Evolutionary conservation across 371 early-diverging fungal species (phyloP).

Genomic region (Mucor lusitanicus): DNA sequence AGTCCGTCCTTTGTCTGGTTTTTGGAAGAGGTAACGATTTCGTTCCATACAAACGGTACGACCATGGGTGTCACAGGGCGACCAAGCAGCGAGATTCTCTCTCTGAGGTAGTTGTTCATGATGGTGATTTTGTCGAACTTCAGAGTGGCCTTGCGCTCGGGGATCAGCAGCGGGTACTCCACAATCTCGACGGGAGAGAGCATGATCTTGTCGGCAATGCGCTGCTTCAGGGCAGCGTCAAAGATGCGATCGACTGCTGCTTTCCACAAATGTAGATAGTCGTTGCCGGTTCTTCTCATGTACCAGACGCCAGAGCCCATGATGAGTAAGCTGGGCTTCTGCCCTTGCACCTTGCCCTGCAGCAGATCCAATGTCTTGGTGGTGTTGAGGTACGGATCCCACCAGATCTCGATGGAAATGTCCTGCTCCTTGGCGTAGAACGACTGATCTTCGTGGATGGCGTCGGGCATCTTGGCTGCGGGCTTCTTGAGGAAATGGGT

Average conservation of each 20-base stretch:
- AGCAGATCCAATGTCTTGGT: conserved; percentile 39
- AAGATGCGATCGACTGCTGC: conserved; percentile 45
- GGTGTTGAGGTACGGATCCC: conserved; percentile 68
- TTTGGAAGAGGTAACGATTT: conserved; percentile 36
- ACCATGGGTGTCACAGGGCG: conserved; percentile 34
- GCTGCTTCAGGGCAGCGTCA: conserved; percentile 19
- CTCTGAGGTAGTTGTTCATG: conserved; percentile 59
- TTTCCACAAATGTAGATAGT: conserved; percentile 50
- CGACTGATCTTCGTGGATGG: conserved; percentile 40
- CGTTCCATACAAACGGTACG: conserved; percentile 56
- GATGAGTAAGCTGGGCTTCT: conserved; percentile 49
- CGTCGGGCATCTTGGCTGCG: conserved; percentile 25
- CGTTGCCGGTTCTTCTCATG: conserved; percentile 44
- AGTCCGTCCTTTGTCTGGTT: conserved; percentile 64
- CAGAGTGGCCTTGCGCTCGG: conserved; percentile 42
- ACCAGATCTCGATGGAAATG: conserved; percentile 58
- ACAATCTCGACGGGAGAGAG: conserved; percentile 44
- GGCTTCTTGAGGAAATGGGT: conserved; percentile 43
- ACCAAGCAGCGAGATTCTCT: conserved; percentile 1
- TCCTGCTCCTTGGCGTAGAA: conserved; percentile 29
- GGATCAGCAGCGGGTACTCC: conserved; percentile 31
- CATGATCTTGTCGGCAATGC: conserved; percentile 38
- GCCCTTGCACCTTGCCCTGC: conserved; percentile 22
- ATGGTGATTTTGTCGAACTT: conserved; percentile 42
- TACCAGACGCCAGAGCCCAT: conserved; percentile 66